These are phyloP conservation scores for Neocatenulostroma microsporum DNA, from an alignment of 2,329 filamentous ascomycete genomes.

Conservation along the genomic window DNA sequence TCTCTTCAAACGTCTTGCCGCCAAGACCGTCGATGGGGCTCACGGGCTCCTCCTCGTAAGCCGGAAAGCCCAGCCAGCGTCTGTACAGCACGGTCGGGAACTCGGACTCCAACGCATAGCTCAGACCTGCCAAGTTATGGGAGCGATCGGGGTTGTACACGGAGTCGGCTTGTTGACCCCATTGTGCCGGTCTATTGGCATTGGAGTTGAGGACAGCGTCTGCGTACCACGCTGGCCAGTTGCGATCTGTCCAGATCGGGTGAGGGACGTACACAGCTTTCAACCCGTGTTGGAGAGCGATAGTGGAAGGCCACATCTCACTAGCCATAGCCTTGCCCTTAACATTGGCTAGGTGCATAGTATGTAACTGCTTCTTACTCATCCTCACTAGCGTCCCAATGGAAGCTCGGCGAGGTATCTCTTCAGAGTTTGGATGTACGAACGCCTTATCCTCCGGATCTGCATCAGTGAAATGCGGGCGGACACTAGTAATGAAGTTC, in stretches of 20 bases:
- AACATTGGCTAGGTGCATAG: constrained; percentile 87
- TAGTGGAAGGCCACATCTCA: constrained; percentile 91
- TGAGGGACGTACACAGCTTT: constrained; percentile 91
- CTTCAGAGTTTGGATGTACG: constrained; percentile 41
- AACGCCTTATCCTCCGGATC: constrained; percentile 47
- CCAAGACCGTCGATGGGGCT: constrained; percentile 41
- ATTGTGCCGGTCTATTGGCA: constrained; percentile 46
- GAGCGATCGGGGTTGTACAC: constrained; percentile 59
- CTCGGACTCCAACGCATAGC: constrained; percentile 84
- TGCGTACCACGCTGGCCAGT: constrained; percentile 74
- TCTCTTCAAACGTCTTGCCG: constrained; percentile 38
- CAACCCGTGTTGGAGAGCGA: constrained; percentile 81
- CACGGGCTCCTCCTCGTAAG: background rate
- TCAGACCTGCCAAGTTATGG: constrained; percentile 78
- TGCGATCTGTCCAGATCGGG: constrained; percentile 76
- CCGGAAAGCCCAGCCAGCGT: constrained; percentile 65
- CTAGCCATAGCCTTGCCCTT: constrained; percentile 87
- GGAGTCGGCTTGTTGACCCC: constrained; percentile 36
- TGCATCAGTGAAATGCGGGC: constrained; percentile 73
- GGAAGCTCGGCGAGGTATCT: constrained; percentile 64
- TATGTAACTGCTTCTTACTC: constrained; percentile 66
- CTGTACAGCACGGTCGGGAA: constrained; percentile 77
- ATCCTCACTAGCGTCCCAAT: constrained; percentile 86
- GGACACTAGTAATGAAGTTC: constrained; percentile 43
- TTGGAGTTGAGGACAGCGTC: constrained; percentile 69